Evolutionary conservation across 345 rosid species (phyloP).

Genomic region (Hirschfeldia incana): DNA sequence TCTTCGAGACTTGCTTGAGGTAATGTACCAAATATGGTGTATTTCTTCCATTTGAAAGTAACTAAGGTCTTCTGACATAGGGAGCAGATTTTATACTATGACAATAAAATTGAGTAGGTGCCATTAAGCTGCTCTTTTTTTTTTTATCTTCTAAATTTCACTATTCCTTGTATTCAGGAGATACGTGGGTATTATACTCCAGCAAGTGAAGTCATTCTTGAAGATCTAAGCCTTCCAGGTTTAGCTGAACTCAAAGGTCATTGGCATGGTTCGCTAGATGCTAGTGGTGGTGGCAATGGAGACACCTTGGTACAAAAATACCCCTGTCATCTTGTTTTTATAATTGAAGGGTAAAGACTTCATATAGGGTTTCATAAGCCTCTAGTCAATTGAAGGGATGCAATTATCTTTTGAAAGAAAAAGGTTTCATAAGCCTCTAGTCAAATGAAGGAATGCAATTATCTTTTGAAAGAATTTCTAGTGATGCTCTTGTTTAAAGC

Average conservation of each 20-base stretch:
- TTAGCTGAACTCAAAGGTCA: constrained; percentile 88
- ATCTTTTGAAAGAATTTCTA: neutral
- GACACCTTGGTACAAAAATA: constrained; percentile 72
- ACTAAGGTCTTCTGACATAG: neutral
- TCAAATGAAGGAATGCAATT: neutral
- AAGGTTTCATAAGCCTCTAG: neutral
- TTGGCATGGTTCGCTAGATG: constrained; percentile 96
- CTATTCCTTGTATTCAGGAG: constrained; percentile 50
- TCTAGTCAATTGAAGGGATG: neutral
- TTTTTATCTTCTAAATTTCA: constrained; percentile 26
- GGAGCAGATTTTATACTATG: constrained; percentile 15
- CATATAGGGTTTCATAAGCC: neutral
- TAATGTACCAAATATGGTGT: constrained; percentile 35
- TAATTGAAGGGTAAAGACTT: constrained; percentile 14
- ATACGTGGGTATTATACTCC: constrained; percentile 64
- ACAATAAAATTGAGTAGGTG: neutral
- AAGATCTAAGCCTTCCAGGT: constrained; percentile 84
- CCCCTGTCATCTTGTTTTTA: constrained; percentile 6
- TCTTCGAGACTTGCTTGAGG: constrained; percentile 86
- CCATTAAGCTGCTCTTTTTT: constrained; percentile 2
- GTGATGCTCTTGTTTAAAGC: neutral
- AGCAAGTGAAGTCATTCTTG: constrained; percentile 68
- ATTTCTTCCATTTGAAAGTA: constrained; percentile 22
- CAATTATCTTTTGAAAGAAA: neutral
- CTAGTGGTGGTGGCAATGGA: constrained; percentile 99